Evolutionary conservation across 345 rosid species (phyloP).

Genomic region (Salix caprea): DNA sequence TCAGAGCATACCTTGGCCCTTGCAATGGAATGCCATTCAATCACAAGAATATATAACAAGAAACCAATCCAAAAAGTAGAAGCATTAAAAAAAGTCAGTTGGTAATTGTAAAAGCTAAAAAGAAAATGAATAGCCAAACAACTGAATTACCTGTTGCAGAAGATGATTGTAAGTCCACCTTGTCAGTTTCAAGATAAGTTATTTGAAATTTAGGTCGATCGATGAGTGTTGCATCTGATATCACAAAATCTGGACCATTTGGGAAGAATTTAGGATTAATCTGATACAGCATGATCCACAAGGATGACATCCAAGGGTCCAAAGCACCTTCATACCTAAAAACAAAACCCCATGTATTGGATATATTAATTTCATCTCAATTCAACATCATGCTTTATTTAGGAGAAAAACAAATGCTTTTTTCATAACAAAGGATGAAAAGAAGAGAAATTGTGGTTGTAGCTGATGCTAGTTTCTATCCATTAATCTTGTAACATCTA

Average conservation of each 20-base stretch:
- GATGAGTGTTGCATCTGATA: conserved; percentile 38
- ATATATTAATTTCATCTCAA: neutral
- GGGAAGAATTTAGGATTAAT: conserved; percentile 61
- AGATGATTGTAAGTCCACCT: conserved; percentile 20
- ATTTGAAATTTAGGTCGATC: conserved; percentile 63
- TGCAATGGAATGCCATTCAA: neutral
- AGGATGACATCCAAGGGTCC: conserved; percentile 89
- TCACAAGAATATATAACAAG: neutral
- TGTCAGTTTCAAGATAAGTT: conserved; percentile 36
- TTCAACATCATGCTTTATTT: neutral
- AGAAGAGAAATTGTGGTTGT: too few relatives aligned
- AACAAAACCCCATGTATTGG: neutral
- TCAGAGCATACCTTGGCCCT: neutral
- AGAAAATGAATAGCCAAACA: neutral
- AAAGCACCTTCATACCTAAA: conserved; percentile 85
- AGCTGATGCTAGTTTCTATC: too few relatives aligned
- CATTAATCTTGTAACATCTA: too few relatives aligned
- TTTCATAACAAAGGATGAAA: too few relatives aligned
- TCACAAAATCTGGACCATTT: conserved; percentile 54
- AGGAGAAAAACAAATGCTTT: neutral
- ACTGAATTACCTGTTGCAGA: conserved; percentile 44
- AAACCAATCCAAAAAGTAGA: conserved; percentile 2
- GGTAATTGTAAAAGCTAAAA: neutral
- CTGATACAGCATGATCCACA: conserved; percentile 61
- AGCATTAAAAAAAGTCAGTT: neutral